Percentiles rank a stretch among this genome's conserved stretches.
phyloP scores from a whole-genome alignment of 1,284 basidiomycete species.

The Termitomyces sp. region DNA sequence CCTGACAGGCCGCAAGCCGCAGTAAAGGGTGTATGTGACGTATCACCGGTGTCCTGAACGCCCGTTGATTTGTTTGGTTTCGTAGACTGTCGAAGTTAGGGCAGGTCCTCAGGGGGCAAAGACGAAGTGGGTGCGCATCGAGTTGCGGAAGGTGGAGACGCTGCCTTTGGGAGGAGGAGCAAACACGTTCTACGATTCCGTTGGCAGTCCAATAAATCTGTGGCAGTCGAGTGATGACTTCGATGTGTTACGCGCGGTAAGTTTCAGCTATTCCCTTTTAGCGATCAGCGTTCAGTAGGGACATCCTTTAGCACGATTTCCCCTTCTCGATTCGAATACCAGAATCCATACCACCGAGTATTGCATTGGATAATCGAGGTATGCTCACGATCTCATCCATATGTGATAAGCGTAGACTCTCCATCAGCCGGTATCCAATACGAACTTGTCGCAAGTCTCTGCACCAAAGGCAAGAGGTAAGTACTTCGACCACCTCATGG shows the following conservation, averaged over 20 bases:
- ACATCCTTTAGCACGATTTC: constrained; percentile 50
- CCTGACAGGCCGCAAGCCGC: constrained; percentile 70
- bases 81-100: constrained; percentile 78
- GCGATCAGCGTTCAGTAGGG: not conserved
- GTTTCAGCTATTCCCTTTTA: constrained; percentile 22
- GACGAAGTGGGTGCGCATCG: constrained; percentile 85
- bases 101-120: constrained; percentile 71
- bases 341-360: constrained; percentile 77
- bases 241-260: constrained; percentile 58
- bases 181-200: constrained; percentile 68
- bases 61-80: constrained; percentile 3
- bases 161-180: constrained; percentile 64
- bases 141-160: constrained; percentile 82
- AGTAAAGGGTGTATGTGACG: constrained; percentile 70
- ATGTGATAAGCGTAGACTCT: constrained; percentile 4
- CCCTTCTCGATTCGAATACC: constrained; percentile 83
- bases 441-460: constrained; percentile 79
- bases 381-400: constrained; percentile 16
- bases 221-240: constrained; percentile 75
- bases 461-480: constrained; percentile 77
- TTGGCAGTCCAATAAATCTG: constrained; percentile 67
- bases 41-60: constrained; percentile 1
- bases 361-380: constrained; percentile 71
- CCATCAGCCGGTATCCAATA: constrained; percentile 73
- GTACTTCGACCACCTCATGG: constrained; percentile 16